Conservation (phyloP, 768 basidiomycete species). For the Suillus occidentalis region DNA sequence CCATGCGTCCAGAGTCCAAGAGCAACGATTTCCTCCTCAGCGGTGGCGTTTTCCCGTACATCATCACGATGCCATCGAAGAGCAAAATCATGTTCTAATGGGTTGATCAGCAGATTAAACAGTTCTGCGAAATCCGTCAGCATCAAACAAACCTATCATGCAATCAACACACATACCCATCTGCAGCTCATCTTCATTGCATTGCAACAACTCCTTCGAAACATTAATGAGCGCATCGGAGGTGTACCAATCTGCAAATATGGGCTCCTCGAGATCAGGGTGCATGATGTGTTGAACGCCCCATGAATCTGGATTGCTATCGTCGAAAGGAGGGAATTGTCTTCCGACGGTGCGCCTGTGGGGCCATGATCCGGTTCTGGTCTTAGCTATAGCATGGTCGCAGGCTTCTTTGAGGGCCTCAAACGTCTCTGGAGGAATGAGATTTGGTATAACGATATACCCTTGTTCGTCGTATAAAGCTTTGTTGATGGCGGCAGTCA, state of each 20-base stretch:
- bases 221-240: slow-evolving; percentile 46
- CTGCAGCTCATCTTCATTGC: slow-evolving; percentile 59
- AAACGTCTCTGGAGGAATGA: slow-evolving; percentile 45
- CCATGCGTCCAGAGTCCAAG: slow-evolving; percentile 65
- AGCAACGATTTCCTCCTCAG: slow-evolving; percentile 59
- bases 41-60: slow-evolving; percentile 54
- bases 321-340: slow-evolving; percentile 74
- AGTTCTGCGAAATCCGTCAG: slow-evolving; percentile 47
- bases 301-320: slow-evolving; percentile 66
- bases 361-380: slow-evolving; percentile 62
- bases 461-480: slow-evolving; percentile 59
- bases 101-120: slow-evolving; percentile 77
- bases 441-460: slow-evolving; percentile 60
- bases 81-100: slow-evolving; percentile 61
- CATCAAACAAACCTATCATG: background rate
- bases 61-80: slow-evolving; percentile 83
- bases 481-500: slow-evolving; percentile 35
- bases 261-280: slow-evolving; percentile 59
- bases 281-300: slow-evolving; percentile 85
- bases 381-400: slow-evolving; percentile 47
- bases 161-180: slow-evolving; percentile 53
- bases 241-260: slow-evolving; percentile 70
- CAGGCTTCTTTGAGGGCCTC: slow-evolving; percentile 48
- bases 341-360: slow-evolving; percentile 72
- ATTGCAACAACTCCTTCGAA: slow-evolving; percentile 51